These are phyloP conservation scores for Millerozyma miso DNA, from an alignment of 805 yeast genomes.

Conservation along the genomic window DNA sequence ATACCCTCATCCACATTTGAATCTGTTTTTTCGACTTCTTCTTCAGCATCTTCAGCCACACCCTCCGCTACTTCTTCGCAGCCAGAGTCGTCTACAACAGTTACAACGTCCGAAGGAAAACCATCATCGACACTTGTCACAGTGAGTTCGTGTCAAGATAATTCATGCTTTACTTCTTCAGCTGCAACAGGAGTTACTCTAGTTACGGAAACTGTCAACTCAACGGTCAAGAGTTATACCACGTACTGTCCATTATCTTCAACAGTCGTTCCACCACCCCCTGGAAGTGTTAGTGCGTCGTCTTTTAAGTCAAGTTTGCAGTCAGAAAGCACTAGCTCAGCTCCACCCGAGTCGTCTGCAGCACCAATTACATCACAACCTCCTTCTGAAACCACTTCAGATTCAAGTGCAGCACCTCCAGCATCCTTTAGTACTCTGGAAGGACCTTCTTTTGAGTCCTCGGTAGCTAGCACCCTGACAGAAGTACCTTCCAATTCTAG, in stretches of 20 bases:
- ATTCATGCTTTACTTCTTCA: slow-evolving; percentile 19
- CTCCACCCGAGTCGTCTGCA: not conserved
- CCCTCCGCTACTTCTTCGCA: not conserved
- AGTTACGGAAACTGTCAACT: slow-evolving; percentile 8
- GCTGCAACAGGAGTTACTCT: slow-evolving; percentile 21
- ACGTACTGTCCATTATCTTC: slow-evolving; percentile 15
- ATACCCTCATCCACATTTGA: too few species aligned
- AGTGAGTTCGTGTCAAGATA: slow-evolving; percentile 22
- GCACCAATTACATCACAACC: not conserved
- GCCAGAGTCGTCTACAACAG: too few species aligned
- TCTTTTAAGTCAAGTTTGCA: not conserved
- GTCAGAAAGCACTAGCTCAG: not conserved
- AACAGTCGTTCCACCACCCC: slow-evolving; percentile 12
- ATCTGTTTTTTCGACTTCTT: too few species aligned
- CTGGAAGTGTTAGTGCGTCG: slow-evolving; percentile 10
- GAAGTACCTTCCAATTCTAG: slow-evolving; percentile 4
- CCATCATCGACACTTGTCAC: slow-evolving; percentile 17
- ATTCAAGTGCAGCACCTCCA: slow-evolving; percentile 3
- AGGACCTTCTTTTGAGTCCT: too few species aligned
- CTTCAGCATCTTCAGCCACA: not conserved
- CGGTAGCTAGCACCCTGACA: too few species aligned
- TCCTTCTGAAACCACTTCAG: slow-evolving; percentile 4
- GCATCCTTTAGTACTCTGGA: slow-evolving; percentile 4
- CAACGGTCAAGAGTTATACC: slow-evolving; percentile 9
- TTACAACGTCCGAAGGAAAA: not conserved